These are phyloP conservation scores for Serendipita vermifera DNA, from an alignment of 768 basidiomycete species.

Conservation along the genomic window DNA sequence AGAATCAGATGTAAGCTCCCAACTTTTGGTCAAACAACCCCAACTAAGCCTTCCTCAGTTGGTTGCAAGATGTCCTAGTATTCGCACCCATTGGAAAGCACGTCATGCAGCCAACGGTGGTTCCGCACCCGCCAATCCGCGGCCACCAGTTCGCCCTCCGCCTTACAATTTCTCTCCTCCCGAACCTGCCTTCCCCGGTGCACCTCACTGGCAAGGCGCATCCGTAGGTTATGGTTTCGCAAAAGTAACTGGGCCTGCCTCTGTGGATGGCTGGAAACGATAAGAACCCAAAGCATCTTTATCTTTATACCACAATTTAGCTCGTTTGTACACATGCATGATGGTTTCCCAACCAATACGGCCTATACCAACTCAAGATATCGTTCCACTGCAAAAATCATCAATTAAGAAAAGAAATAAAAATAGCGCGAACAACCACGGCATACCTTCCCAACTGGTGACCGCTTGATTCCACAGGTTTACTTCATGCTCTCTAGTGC, in stretches of 20 bases:
- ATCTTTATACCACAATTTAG: too few relatives aligned
- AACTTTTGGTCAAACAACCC: background rate
- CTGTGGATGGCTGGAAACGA: background rate
- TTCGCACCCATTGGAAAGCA: constrained; percentile 65
- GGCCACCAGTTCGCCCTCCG: background rate
- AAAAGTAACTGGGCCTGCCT: background rate
- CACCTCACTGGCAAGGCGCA: constrained; percentile 1
- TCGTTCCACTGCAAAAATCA: constrained; percentile 48
- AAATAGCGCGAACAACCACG: background rate
- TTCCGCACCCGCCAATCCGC: background rate
- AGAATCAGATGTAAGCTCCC: constrained; percentile 54
- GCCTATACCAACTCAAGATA: constrained; percentile 66
- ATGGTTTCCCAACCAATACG: too few relatives aligned
- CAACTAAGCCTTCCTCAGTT: constrained; percentile 33
- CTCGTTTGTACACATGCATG: too few relatives aligned
- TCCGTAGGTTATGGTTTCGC: constrained; percentile 1
- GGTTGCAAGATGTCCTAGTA: constrained; percentile 45
- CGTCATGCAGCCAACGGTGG: constrained; percentile 27
- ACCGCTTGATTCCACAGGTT: constrained; percentile 78
- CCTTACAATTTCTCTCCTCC: background rate
- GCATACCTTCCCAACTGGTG: constrained; percentile 84
- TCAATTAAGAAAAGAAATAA: constrained; percentile 11
- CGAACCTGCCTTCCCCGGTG: background rate
- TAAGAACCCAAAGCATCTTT: background rate
- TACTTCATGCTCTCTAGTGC: constrained; percentile 89